phyloP scores from a whole-genome alignment of 225 moss, liverwort and hornwort genomes.

The Bryum argenteum region DNA sequence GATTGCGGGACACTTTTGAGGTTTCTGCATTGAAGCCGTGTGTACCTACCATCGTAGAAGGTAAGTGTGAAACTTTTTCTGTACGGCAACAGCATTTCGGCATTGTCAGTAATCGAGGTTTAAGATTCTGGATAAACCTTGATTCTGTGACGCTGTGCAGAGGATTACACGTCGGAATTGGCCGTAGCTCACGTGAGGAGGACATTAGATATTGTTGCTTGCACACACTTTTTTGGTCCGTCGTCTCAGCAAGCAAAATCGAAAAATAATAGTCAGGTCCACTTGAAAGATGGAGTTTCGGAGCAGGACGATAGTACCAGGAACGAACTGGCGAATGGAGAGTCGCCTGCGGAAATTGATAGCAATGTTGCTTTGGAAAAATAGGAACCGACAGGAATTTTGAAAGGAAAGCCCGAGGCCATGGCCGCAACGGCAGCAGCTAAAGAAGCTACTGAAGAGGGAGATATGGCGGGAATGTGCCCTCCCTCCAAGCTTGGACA shows the following conservation, averaged over 20 bases:
- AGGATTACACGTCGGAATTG: conserved; percentile 57
- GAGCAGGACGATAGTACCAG: conserved; percentile 33
- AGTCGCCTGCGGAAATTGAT: conserved; percentile 21
- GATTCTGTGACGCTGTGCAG: conserved; percentile 32
- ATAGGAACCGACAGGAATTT: conserved; percentile 38
- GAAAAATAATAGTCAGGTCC: conserved; percentile 36
- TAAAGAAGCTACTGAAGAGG: conserved; percentile 74
- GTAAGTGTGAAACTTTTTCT: conserved; percentile 9
- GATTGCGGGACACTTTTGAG: conserved; percentile 57
- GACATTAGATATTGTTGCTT: conserved; percentile 61
- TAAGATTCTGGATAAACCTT: too few species aligned
- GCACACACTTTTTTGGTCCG: conserved; percentile 64
- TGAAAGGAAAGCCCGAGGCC: conserved; percentile 71
- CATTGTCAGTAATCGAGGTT: too few species aligned
- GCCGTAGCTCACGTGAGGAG: conserved; percentile 59
- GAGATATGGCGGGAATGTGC: conserved; percentile 77
- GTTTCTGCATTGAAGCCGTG: conserved; percentile 65
- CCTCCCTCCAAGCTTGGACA: conserved; percentile 73
- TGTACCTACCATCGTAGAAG: conserved; percentile 57
- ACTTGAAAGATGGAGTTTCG: conserved; percentile 32
- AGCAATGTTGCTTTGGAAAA: conserved; percentile 36
- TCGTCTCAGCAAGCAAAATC: conserved; percentile 56
- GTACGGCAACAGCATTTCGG: too few species aligned
- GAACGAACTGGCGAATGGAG: conserved; percentile 28
- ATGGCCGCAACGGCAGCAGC: conserved; percentile 74